A percentile compares a stretch with the other conserved stretches of the same genome.
Evolutionary conservation across 1,139 yeast genomes (phyloP).

Genomic region (Yamadazyma jaroonii): DNA sequence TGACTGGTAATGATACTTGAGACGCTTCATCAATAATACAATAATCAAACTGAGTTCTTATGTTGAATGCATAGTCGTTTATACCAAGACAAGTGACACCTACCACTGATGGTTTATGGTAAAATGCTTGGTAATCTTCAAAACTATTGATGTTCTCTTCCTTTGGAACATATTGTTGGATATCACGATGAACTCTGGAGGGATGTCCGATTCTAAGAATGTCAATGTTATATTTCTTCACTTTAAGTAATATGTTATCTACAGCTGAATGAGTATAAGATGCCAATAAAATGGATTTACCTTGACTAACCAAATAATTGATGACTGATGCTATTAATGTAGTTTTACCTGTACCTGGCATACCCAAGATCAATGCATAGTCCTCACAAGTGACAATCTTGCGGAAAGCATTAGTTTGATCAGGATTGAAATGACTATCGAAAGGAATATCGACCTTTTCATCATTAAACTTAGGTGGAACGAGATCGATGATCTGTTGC

Average conservation of each 20-base stretch:
- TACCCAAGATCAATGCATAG: constrained; percentile 81
- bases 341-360: constrained; percentile 99
- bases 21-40: constrained; percentile 97
- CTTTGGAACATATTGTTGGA: constrained; percentile 53
- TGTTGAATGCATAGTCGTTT: constrained; percentile 55
- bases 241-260: constrained; percentile 80
- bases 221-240: constrained; percentile 46
- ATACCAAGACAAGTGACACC: constrained; percentile 89
- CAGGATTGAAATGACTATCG: constrained; percentile 47
- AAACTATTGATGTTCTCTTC: constrained; percentile 37
- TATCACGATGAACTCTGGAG: constrained; percentile 59
- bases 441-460: neutral
- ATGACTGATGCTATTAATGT: constrained; percentile 83
- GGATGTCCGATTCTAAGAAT: constrained; percentile 59
- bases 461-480: constrained; percentile 23
- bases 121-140: constrained; percentile 42
- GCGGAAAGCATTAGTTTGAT: constrained; percentile 68
- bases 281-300: constrained; percentile 70
- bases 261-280: constrained; percentile 96
- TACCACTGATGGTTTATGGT: constrained; percentile 65
- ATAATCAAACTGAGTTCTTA: constrained; percentile 68
- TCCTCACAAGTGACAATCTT: constrained; percentile 66
- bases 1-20: constrained; percentile 86
- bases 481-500: constrained; percentile 58
- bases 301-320: constrained; percentile 52